Evolutionary conservation across 352 stramenopile genomes (phyloP), one percentile per base, ranked within the genome.

Genomic region (Globisporangium camurandrum): DNA sequence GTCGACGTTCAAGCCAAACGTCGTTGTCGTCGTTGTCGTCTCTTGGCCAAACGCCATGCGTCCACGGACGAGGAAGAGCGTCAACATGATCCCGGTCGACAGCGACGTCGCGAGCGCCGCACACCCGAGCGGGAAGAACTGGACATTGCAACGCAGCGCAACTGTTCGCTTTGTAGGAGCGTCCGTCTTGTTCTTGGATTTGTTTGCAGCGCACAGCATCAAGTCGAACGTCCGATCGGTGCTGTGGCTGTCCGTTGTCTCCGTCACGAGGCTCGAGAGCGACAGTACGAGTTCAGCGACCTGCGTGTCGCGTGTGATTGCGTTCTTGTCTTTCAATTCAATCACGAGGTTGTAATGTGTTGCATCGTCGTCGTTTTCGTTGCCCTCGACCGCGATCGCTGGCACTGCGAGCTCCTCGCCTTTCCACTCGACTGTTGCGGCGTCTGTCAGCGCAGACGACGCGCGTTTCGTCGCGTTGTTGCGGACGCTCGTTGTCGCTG

Each of bases 291-390:
- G 62, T 3, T 42, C 34, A 11, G 62, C 66, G 19, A 77, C 52
- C 4, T 63, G 49, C 4, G 46, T 57, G 26, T 81, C 70, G 37
- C 60, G 63, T 37, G 67, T 62, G 38, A 78, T 70, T 0, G 67
- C 66, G 41, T 78, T 71, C 36, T 75, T 77, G 54, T 82, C 70
- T 22, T 72, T 71, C 9, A 82, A 38, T 10, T 66, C 53, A 36
- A 75, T 27, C 3, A 28, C 17, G 16, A 75, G 28, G 22, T 58
- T 51, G n/a, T n/a, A n/a, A n/a, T n/a, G n/a, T n/a, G n/a, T 26
- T 19, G 17, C 26, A 30, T 19, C 28, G 39, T 11, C 12, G 42
- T 42, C n/a, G n/a, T n/a, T n/a, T n/a, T n/a, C n/a, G n/a, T n/a
- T n/a, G 6, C 24, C 22, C 2, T 46, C 40, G 19, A 33, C 26